Evolutionary conservation across 192 early-diverging fungal genomes (phyloP).

Genomic region (Rhizophagus clarus): DNA sequence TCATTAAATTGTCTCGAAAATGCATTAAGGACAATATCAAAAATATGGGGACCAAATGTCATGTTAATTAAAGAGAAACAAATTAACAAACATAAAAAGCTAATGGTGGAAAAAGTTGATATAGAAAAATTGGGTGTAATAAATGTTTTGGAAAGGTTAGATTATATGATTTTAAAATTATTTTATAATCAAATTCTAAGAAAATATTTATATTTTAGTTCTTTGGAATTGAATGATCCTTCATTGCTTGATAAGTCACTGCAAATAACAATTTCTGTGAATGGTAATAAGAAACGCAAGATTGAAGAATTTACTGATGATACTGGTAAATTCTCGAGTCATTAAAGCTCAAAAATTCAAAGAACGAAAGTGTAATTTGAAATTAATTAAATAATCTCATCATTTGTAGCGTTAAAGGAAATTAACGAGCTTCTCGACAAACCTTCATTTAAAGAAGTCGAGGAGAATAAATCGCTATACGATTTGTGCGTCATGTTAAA

Average conservation of each 20-base stretch:
- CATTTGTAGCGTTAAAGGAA: constrained; percentile 29
- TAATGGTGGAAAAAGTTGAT: constrained; percentile 24
- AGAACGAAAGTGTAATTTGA: background rate
- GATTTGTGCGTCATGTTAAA: constrained; percentile 29
- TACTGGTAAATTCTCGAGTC: background rate
- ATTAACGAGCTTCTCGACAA: constrained; percentile 36
- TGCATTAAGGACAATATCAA: constrained; percentile 15
- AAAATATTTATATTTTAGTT: background rate
- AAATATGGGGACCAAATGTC: constrained; percentile 33
- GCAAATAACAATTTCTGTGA: background rate
- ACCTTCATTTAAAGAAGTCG: constrained; percentile 31
- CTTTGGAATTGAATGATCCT: constrained; percentile 7
- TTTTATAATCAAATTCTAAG: background rate
- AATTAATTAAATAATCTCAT: background rate
- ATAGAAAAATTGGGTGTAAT: constrained; percentile 11
- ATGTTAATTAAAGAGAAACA: constrained; percentile 26
- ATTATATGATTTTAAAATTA: background rate
- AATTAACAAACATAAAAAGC: background rate
- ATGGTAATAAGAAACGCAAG: constrained; percentile 27
- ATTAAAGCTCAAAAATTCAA: background rate
- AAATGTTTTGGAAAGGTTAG: constrained; percentile 25
- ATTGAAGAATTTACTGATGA: background rate
- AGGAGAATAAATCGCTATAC: constrained; percentile 8
- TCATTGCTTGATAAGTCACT: constrained; percentile 3
- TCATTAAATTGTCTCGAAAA: constrained; percentile 27